phyloP scores from a whole-genome alignment of 768 basidiomycete species.

The Russula abietina region DNA sequence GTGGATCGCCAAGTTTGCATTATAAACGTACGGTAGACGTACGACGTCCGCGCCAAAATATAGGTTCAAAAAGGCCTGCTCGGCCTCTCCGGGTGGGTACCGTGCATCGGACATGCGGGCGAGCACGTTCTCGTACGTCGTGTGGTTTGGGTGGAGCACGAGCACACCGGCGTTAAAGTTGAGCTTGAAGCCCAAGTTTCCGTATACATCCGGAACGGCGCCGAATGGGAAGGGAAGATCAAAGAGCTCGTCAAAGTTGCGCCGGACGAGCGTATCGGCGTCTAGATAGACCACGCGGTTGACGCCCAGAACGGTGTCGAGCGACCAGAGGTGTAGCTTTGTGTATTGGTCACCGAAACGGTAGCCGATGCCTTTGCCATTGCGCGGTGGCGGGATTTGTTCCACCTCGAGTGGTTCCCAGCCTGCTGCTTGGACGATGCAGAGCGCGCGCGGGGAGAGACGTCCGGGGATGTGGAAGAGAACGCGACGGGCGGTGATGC shows the following conservation, averaged over 20 bases:
- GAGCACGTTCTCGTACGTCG: constrained; percentile 31
- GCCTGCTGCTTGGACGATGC: constrained; percentile 36
- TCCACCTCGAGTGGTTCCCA: constrained; percentile 36
- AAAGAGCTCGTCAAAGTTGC: constrained; percentile 43
- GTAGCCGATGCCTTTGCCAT: constrained; percentile 33
- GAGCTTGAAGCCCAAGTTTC: constrained; percentile 32
- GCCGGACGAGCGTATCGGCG: constrained; percentile 40
- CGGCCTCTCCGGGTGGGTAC: constrained; percentile 36
- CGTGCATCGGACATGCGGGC: constrained; percentile 37
- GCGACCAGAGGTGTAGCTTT: constrained; percentile 39
- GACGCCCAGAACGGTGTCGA: constrained; percentile 31
- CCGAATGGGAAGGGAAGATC: constrained; percentile 37
- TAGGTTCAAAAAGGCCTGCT: constrained; percentile 40
- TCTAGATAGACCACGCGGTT: constrained; percentile 37
- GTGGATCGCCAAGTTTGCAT: constrained; percentile 36
- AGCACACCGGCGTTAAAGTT: constrained; percentile 38
- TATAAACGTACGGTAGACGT: constrained; percentile 35
- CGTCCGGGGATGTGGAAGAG: constrained; percentile 34
- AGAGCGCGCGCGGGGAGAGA: constrained; percentile 37
- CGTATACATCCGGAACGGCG: constrained; percentile 39
- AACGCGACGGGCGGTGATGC: constrained; percentile 32
- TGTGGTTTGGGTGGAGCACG: constrained; percentile 31
- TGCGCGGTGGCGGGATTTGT: constrained; percentile 36
- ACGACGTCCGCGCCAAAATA: constrained; percentile 34
- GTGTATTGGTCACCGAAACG: constrained; percentile 41